These are phyloP conservation scores for Saturnispora sekii DNA, from an alignment of 805 yeast species.

Conservation along the genomic window DNA sequence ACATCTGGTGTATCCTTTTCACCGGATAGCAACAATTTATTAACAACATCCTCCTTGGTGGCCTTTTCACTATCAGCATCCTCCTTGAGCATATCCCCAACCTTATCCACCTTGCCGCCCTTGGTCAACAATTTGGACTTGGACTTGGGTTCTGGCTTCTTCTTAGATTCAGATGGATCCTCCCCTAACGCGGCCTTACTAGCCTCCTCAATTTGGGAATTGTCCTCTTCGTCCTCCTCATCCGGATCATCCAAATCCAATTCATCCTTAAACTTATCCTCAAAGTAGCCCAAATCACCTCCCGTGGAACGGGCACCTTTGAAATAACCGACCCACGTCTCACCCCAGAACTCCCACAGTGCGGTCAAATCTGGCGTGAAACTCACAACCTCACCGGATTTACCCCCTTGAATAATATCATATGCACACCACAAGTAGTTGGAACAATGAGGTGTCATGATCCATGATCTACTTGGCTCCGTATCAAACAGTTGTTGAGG, in stretches of 20 bases:
- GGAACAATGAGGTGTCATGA: constrained; percentile 42
- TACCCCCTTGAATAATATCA: constrained; percentile 43
- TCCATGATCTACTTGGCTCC: constrained; percentile 50
- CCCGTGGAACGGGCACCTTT: constrained; percentile 14
- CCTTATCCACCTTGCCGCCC: not conserved
- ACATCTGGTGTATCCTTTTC: not conserved
- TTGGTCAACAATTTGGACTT: constrained; percentile 9
- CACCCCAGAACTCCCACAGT: constrained; percentile 36
- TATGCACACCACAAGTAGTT: constrained; percentile 56
- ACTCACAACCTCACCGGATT: constrained; percentile 38
- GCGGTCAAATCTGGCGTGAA: constrained; percentile 24
- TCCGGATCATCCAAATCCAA: constrained; percentile 19
- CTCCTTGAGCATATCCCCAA: not conserved
- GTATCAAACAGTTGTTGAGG: constrained; percentile 12
- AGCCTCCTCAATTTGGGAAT: constrained; percentile 4
- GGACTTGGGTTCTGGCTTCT: constrained; percentile 16
- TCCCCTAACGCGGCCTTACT: constrained; percentile 20
- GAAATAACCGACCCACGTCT: constrained; percentile 42
- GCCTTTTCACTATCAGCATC: constrained; percentile 1
- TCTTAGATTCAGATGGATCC: constrained; percentile 3
- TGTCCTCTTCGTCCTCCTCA: constrained; percentile 7
- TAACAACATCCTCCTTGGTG: not conserved
- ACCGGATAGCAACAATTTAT: not conserved
- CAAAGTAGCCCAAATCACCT: constrained; percentile 22
- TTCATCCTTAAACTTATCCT: constrained; percentile 26